phyloP scores from a whole-genome alignment of 2,329 filamentous ascomycete genomes.

The Aschersonia sp. region DNA sequence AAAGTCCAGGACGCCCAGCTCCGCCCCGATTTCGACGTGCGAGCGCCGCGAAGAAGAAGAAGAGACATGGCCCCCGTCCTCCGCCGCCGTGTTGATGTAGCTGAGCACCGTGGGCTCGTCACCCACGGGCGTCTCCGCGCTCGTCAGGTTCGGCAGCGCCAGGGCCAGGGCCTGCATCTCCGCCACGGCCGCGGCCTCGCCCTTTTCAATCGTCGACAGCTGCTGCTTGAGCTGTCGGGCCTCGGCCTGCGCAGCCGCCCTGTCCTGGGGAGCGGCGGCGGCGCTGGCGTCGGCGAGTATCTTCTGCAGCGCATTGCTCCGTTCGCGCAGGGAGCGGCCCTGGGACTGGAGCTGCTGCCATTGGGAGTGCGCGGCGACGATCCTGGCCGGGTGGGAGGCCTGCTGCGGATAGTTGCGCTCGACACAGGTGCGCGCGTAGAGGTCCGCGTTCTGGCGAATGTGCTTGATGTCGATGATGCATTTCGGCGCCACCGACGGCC shows the following conservation, averaged over 20 bases:
- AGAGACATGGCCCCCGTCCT: not conserved
- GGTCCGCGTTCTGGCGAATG: constrained; percentile 70
- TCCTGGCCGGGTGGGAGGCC: constrained; percentile 38
- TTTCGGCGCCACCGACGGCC: constrained; percentile 63
- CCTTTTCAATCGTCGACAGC: constrained; percentile 43
- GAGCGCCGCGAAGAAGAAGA: constrained; percentile 43
- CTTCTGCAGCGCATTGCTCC: constrained; percentile 47
- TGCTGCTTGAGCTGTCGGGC: constrained; percentile 50
- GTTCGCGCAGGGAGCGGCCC: constrained; percentile 46
- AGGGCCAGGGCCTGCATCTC: constrained; percentile 65
- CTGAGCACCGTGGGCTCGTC: constrained; percentile 48
- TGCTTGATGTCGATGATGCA: constrained; percentile 72
- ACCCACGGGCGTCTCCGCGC: constrained; percentile 58
- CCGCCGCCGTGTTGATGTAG: constrained; percentile 66
- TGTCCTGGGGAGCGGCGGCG: constrained; percentile 26
- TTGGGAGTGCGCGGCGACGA: constrained; percentile 38
- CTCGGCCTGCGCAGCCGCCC: constrained; percentile 38
- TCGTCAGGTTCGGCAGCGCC: constrained; percentile 77
- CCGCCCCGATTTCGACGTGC: constrained; percentile 73
- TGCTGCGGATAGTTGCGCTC: constrained; percentile 66
- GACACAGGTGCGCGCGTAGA: constrained; percentile 71
- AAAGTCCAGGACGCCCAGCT: constrained; percentile 88
- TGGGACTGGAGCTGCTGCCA: constrained; percentile 47
- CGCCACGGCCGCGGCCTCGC: constrained; percentile 41
- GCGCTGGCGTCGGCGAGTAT: constrained; percentile 37